Evolutionary conservation across 805 yeast genomes (phyloP), one percentile per base, ranked within the genome.

Genomic region (Candida pseudofarinosa): DNA sequence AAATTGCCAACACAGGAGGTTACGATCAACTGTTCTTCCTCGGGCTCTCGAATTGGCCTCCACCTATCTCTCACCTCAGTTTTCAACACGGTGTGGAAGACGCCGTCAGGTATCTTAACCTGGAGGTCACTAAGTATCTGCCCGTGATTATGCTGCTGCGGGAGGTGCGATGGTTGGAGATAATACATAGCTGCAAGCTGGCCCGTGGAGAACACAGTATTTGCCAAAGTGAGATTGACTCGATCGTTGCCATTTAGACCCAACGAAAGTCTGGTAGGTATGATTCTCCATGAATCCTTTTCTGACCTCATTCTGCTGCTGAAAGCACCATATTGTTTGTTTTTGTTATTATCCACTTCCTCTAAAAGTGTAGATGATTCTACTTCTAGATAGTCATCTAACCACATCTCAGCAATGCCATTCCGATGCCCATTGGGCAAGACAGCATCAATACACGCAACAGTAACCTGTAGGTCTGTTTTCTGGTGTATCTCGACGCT

Each of bases 1-100:
- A 84, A 67, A 55, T 84, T 84, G 7, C 81, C 84, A 4, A 71
- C 67, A 43, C 69, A 68, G 2, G 65, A 58, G 0, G 87, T 79
- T 40, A 83, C 66, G 4, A 52, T 45, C 40, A 79, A 63, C 23
- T 56, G 56, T 8, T 50, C 55, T 4, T 47, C 50, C 4, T 50
- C 52, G 1, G 51, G 35, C 14, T 50, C 54, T 38, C 57, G 52
- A 32, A 71, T 53, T 4, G 64, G 56, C 0, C 65, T 62, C 71
- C 73, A 67, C 30, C 58, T 53, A 41, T 69, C 74, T 33, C 39
- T 30, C 31, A 51, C 28, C 1, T 28, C 20, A 10, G 43, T 19
- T 16, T 26, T 39, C 1, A 43, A 19, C 7, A 34, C 19, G 10
- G 30, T 42, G 12, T 49, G 40, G 10, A 49, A 41, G 3, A 49